Evolutionary conservation across 1,284 basidiomycete species (phyloP), one percentile per base, ranked within the genome.

Genomic region (Cutaneotrichosporon sp.): DNA sequence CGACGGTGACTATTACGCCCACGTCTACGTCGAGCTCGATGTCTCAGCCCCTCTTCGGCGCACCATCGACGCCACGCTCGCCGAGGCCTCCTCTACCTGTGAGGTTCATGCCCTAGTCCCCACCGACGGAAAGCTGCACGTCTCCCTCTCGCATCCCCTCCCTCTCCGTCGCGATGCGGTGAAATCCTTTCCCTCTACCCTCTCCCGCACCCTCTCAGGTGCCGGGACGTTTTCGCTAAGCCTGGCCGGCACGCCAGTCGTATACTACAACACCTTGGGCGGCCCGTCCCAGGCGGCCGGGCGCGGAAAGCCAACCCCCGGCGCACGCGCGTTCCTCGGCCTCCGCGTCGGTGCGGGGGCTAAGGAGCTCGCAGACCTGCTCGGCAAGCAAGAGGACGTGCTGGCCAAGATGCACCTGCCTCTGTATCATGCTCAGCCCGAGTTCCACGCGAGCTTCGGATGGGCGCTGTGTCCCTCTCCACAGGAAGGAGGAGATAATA

Each of bases 131-230:
- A 31, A 60, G 11, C 65, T 81, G 21, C 80, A 81, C 62, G 67
- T 81, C 59, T 81, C 80, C 5, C 74, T 81, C 22, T 72, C 76
- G 4, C 78, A 80, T 58, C 75, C 80, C 4, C 68, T 81, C 26
- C 75, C 78, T 7, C 68, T 81, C 2, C 74, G 78, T 11, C 65
- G 70, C 10, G 57, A 63, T 52, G 26, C 58, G 21, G 21, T 31
- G 21, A 13, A 5, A 5, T 2, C 46, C 4, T 61, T 66, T 42
- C 21, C 58, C 16, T 2, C 36, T 5, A 31, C 36, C 11, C 22
- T 65, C 2, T 6, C 34, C 1, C 10, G 38, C 21, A 58, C 65
- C 13, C 30, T 63, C 18, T 13, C 40, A 36, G 7, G n/a, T 13
- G 42, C 30, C 21, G 18, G 40, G n/a, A 49, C 57, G 5, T 72